A percentile compares a stretch with the other conserved stretches of the same genome.
Conservation (phyloP, 2,329 filamentous ascomycete genomes). For the Paracoccidioides brasiliensis region DNA sequence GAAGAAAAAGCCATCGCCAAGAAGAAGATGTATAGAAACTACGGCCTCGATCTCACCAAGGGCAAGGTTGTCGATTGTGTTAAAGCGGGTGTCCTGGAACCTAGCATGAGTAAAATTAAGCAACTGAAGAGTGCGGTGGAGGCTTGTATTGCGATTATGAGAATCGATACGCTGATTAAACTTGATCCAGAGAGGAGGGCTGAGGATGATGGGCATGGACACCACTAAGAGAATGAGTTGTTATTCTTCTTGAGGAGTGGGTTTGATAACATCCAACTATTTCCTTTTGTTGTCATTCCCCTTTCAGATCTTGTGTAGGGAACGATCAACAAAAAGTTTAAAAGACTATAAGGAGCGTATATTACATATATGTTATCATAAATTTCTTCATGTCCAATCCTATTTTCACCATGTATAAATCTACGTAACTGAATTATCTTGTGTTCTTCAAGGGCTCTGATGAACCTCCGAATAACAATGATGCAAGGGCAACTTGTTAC, state of each 20-base stretch:
- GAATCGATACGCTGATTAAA: conserved; percentile 97
- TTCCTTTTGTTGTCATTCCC: neutral
- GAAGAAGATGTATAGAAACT: conserved; percentile 98
- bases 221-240: conserved; percentile 42
- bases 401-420: no score
- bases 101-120: conserved; percentile 94
- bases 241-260: conserved; percentile 7
- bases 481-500: no score
- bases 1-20: conserved; percentile 81
- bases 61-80: conserved; percentile 87
- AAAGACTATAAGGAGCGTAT: neutral
- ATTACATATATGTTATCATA: neutral
- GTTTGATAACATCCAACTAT: neutral
- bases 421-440: no score
- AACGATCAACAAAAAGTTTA: neutral
- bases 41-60: conserved; percentile 78
- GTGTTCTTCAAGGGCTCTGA: no score
- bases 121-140: conserved; percentile 98
- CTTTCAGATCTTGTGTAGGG: neutral
- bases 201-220: conserved; percentile 72
- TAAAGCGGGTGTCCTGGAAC: conserved; percentile 90
- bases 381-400: neutral
- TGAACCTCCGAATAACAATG: no score
- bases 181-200: conserved; percentile 76
- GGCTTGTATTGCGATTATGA: conserved; percentile 97